A percentile compares a stretch with the other conserved stretches of the same genome.
These are phyloP conservation scores for Proliferodiscus dingleyae DNA, from an alignment of 2,329 filamentous ascomycete species.

Conservation along the genomic window DNA sequence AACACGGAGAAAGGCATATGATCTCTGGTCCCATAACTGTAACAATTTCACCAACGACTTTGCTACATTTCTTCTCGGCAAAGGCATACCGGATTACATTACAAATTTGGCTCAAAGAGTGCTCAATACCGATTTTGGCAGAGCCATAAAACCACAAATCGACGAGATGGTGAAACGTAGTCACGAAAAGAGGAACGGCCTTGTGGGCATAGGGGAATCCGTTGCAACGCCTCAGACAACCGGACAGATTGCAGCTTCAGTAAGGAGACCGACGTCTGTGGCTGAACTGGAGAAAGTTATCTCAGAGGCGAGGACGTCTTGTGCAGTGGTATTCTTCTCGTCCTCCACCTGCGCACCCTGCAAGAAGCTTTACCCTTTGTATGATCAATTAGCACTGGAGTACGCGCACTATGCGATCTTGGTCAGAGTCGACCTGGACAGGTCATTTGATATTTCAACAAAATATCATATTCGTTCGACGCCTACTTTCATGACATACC, in stretches of 20 bases:
- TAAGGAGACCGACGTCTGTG: conserved; percentile 57
- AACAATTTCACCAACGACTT: conserved; percentile 97
- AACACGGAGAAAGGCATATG: conserved; percentile 60
- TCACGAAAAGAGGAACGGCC: conserved; percentile 48
- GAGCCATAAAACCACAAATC: conserved; percentile 77
- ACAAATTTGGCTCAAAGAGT: conserved; percentile 79
- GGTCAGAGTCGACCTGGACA: conserved; percentile 77
- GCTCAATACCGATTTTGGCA: conserved; percentile 78
- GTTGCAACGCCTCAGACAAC: conserved; percentile 14
- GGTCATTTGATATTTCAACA: conserved; percentile 57
- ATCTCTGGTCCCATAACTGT: conserved; percentile 88
- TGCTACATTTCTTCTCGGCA: conserved; percentile 81
- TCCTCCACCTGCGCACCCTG: conserved; percentile 82
- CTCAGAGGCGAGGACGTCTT: conserved; percentile 55
- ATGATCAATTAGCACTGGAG: conserved; percentile 73
- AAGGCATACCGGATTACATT: conserved; percentile 84
- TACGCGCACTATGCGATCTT: conserved; percentile 62
- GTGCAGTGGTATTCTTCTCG: conserved; percentile 87
- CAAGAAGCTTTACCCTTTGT: conserved; percentile 75
- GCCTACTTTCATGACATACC: conserved; percentile 83
- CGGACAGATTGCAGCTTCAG: conserved; percentile 37
- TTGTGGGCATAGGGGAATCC: conserved; percentile 25
- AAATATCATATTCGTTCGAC: conserved; percentile 69
- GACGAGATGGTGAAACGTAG: conserved; percentile 55
- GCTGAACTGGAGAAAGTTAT: conserved; percentile 58